Base-by-base conservation (phyloP, 2,329 filamentous ascomycete genomes). In the Aspergillus amoenus region DNA sequence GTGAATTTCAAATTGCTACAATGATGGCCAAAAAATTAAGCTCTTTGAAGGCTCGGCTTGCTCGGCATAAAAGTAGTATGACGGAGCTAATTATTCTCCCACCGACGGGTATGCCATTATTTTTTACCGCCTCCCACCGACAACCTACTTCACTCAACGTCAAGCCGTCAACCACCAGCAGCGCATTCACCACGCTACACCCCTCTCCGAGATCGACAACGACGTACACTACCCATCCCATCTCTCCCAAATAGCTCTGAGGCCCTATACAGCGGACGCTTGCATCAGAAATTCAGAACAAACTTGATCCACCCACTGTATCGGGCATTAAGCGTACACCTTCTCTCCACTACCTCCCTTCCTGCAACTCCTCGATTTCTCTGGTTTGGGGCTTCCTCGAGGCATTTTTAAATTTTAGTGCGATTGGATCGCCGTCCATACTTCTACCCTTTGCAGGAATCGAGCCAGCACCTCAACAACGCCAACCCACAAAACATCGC, bases 111-210 rank as follows among this genome's bases (percentile, higher is more conserved):
- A 41, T 41, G 27, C 27, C 32, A 39, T 32, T 34, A 52, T 18
- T 52, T 56, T 57, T 57, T 57, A 53, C 55, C 55, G 55, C 55
- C 55, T 52, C 37, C 11, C 47, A 39, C 32, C 27, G 11, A 41
- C 49, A 18, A 34, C 37, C 18, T n/a, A 11, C 32, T 44, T 39
- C 39, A 40, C 34, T 21, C 42, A 40, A 18, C 32, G 27, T 9
- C 30, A n/a, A 42, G 30, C 9, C 32, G 27, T 13, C 30, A 12
- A 42, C 17, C 24, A 32, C 12, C n/a, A 21, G 21, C 43, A 45
- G 18, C 34, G 18, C 40, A 41, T 17, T 12, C 40, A 39, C 7
- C 27, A 47, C 44, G 27, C 27, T 18, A 34, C 44, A 47, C 17
- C 40, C 40, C 40, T 42, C 40, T 11, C 9, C n/a, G 17, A 42